These are phyloP conservation scores for Malassezia arunalokei DNA, from an alignment of 1,284 basidiomycete genomes.

Conservation along the genomic window DNA sequence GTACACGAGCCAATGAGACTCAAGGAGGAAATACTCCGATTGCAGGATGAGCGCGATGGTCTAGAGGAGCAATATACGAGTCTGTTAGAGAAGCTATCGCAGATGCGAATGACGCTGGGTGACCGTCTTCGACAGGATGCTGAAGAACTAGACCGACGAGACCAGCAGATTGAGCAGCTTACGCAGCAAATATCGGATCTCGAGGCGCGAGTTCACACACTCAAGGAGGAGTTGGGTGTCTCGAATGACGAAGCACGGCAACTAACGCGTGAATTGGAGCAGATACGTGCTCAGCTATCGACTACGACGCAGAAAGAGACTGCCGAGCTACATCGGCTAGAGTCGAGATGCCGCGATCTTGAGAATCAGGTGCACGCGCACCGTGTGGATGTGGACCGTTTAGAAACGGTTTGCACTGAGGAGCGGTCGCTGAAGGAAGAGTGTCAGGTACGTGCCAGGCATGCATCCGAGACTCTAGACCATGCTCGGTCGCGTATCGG, in stretches of 20 bases:
- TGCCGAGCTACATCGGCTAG: slow-evolving; percentile 19
- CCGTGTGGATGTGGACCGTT: slow-evolving; percentile 23
- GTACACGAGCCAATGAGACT: neutral
- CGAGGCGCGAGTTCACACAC: neutral
- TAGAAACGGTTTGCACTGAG: slow-evolving; percentile 19
- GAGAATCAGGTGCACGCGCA: slow-evolving; percentile 26
- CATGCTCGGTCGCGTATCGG: slow-evolving; percentile 26
- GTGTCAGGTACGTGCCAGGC: slow-evolving; percentile 58
- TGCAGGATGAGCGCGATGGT: slow-evolving; percentile 64
- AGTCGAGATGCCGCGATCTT: slow-evolving; percentile 20
- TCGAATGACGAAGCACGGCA: slow-evolving; percentile 25
- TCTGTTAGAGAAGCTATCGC: slow-evolving; percentile 73
- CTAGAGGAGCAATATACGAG: slow-evolving; percentile 72
- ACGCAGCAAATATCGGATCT: slow-evolving; percentile 13
- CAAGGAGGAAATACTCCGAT: slow-evolving; percentile 18
- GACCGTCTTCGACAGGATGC: slow-evolving; percentile 93
- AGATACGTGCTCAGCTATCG: slow-evolving; percentile 21
- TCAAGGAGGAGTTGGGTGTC: slow-evolving; percentile 22
- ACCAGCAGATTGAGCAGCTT: slow-evolving; percentile 36
- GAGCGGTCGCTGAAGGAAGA: slow-evolving; percentile 34
- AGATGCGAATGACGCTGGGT: slow-evolving; percentile 82
- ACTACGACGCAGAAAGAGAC: slow-evolving; percentile 20
- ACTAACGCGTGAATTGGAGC: slow-evolving; percentile 20
- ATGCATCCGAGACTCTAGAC: slow-evolving; percentile 47
- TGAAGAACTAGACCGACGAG: slow-evolving; percentile 42